Percentiles rank a stretch among this genome's conserved stretches.
Evolutionary conservation across 1,284 basidiomycete genomes (phyloP).

Genomic region (Austroboletus rostrupii): DNA sequence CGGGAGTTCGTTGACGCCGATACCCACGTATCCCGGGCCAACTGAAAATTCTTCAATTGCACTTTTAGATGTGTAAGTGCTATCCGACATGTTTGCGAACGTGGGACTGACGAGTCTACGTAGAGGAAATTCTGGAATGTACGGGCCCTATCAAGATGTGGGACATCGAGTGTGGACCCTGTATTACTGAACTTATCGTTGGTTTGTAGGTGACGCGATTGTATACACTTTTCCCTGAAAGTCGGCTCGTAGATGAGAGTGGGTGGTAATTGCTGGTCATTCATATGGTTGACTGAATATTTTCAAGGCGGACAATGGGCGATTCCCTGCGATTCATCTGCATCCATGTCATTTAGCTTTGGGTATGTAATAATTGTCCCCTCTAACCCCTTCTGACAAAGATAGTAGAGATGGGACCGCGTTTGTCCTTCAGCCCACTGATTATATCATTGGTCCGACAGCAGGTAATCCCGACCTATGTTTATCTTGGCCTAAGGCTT

Average conservation of each 20-base stretch:
- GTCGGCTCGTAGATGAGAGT: slow-evolving; percentile 66
- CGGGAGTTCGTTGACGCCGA: slow-evolving; percentile 49
- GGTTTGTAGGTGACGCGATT: slow-evolving; percentile 60
- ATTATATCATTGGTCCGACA: slow-evolving; percentile 79
- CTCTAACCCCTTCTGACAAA: slow-evolving; percentile 1
- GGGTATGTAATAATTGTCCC: slow-evolving; percentile 42
- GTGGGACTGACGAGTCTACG: slow-evolving; percentile 3
- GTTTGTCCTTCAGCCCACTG: slow-evolving; percentile 62
- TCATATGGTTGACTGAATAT: slow-evolving; percentile 5
- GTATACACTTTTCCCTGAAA: slow-evolving; percentile 59
- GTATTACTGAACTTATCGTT: slow-evolving; percentile 3
- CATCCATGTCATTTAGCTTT: slow-evolving; percentile 70
- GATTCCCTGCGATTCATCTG: slow-evolving; percentile 70
- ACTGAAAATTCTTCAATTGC: slow-evolving; percentile 62
- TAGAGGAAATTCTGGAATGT: slow-evolving; percentile 76
- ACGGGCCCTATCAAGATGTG: slow-evolving; percentile 79
- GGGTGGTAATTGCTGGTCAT: slow-evolving; percentile 18
- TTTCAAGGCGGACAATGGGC: slow-evolving; percentile 70
- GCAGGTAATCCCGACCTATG: slow-evolving; percentile 66
- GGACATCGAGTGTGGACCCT: slow-evolving; percentile 17
- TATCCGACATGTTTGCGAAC: background rate
- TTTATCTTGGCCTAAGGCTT: slow-evolving; percentile 77
- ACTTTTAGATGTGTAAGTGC: slow-evolving; percentile 68
- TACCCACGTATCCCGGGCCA: slow-evolving; percentile 64
- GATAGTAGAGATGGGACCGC: slow-evolving; percentile 19